These are phyloP conservation scores for Phycomyces blakesleeanus DNA, from an alignment of 192 early-diverging fungal genomes.

Conservation along the genomic window DNA sequence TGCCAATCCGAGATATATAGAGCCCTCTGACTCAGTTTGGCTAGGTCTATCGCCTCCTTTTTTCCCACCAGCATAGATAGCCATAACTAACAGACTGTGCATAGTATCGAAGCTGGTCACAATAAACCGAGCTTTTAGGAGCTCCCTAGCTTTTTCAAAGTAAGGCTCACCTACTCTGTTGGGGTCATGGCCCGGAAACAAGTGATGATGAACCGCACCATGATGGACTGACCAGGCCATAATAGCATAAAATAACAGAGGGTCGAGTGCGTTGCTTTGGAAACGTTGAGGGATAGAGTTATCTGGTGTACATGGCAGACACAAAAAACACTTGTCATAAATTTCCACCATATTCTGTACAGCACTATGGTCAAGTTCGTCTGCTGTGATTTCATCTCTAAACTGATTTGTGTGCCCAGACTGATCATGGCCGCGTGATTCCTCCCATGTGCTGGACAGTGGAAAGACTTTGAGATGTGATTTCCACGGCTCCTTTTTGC, in stretches of 20 bases:
- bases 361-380: background rate
- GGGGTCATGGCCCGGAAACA: slow-evolving; percentile 34
- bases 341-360: slow-evolving; percentile 22
- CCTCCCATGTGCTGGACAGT: slow-evolving; percentile 33
- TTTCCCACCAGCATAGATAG: slow-evolving; percentile 32
- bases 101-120: slow-evolving; percentile 23
- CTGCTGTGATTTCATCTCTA: slow-evolving; percentile 1
- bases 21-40: slow-evolving; percentile 20
- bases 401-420: background rate
- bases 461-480: slow-evolving; percentile 14
- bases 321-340: slow-evolving; percentile 27
- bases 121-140: slow-evolving; percentile 21
- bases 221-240: slow-evolving; percentile 34
- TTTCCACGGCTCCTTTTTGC: slow-evolving; percentile 5
- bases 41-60: slow-evolving; percentile 3
- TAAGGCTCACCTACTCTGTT: slow-evolving; percentile 31
- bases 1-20: slow-evolving; percentile 27
- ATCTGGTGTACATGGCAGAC: slow-evolving; percentile 22
- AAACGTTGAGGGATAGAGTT: slow-evolving; percentile 14
- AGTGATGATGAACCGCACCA: slow-evolving; percentile 29
- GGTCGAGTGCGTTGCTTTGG: slow-evolving; percentile 1
- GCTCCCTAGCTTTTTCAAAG: slow-evolving; percentile 20
- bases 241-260: slow-evolving; percentile 25
- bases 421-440: too few relatives aligned
- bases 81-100: slow-evolving; percentile 32